Evolutionary conservation across 208 protist genomes (phyloP).

Genomic region (Leishmania major): DNA sequence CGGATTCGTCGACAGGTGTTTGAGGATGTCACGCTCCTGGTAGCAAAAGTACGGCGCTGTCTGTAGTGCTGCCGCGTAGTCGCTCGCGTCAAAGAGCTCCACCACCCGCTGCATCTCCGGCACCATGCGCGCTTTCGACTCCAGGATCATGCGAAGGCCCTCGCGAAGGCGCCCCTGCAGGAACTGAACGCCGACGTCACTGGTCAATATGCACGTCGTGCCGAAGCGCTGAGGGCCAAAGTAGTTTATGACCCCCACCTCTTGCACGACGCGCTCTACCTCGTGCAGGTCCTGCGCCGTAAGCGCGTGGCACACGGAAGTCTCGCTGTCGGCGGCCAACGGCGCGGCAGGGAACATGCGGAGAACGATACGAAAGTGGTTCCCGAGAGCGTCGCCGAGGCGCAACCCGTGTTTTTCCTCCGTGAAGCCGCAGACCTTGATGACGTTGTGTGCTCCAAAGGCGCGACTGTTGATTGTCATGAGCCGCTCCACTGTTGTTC

Average conservation of each 20-base stretch:
- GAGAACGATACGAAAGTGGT: conserved; percentile 93
- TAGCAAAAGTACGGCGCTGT: conserved; percentile 74
- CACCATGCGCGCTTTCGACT: conserved; percentile 60
- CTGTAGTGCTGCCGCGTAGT: conserved; percentile 55
- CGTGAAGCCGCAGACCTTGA: conserved; percentile 86
- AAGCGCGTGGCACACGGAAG: background rate
- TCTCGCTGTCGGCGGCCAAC: background rate
- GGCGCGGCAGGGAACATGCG: conserved; percentile 50
- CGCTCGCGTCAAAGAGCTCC: conserved; percentile 30
- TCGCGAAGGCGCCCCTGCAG: conserved; percentile 73
- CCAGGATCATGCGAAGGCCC: conserved; percentile 75
- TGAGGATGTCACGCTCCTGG: conserved; percentile 85
- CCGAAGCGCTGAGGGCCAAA: conserved; percentile 96
- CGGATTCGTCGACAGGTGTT: conserved; percentile 60
- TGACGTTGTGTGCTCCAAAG: conserved; percentile 48
- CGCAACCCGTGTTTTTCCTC: conserved; percentile 56
- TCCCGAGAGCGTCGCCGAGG: conserved; percentile 91
- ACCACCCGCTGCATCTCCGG: conserved; percentile 48
- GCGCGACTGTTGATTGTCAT: conserved; percentile 56
- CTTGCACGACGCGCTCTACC: conserved; percentile 33
- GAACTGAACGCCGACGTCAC: conserved; percentile 86
- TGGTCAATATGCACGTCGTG: conserved; percentile 90
- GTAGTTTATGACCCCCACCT: conserved; percentile 94
- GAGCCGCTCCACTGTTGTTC: conserved; percentile 67
- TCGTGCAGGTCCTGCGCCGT: conserved; percentile 19